Evolutionary conservation across 768 basidiomycete genomes (phyloP).

Genomic region (Jaapia argillacea): DNA sequence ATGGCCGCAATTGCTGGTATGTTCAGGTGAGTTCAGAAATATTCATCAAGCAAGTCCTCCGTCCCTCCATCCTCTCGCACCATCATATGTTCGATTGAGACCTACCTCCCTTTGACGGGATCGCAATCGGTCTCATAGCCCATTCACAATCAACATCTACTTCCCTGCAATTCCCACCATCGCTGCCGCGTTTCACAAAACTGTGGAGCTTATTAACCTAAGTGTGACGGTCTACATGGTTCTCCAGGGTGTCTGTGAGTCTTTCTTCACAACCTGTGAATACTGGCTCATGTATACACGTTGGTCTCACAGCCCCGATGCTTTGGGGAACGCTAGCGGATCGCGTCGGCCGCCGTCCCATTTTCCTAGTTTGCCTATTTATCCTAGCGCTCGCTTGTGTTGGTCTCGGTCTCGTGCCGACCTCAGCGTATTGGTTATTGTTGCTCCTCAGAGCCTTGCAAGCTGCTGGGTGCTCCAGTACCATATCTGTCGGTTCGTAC

Average conservation of each 20-base stretch:
- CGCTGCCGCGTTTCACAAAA: conserved; percentile 48
- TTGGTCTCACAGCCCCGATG: conserved; percentile 16
- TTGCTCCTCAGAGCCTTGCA: conserved; percentile 75
- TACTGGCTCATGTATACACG: no score
- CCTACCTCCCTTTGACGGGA: neutral
- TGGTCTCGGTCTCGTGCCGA: conserved; percentile 46
- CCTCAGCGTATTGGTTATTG: conserved; percentile 64
- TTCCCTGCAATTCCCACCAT: conserved; percentile 71
- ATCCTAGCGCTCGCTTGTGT: conserved; percentile 60
- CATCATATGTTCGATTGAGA: neutral
- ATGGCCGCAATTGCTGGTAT: neutral
- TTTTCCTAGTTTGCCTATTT: conserved; percentile 51
- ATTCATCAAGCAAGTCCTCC: no score
- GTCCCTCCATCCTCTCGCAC: no score
- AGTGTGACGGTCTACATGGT: conserved; percentile 75
- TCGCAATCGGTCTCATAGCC: conserved; percentile 29
- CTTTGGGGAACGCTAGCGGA: conserved; percentile 67
- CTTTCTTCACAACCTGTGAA: no score
- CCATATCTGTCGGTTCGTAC: conserved; percentile 54
- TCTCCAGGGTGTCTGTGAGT: conserved; percentile 51
- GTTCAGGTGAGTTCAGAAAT: neutral
- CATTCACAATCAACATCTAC: conserved; percentile 69
- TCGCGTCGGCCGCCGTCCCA: conserved; percentile 49
- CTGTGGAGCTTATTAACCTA: conserved; percentile 65
- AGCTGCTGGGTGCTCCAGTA: conserved; percentile 71